Percentiles rank a stretch among this genome's conserved stretches.
These are phyloP conservation scores for Russula ochroleuca DNA, from an alignment of 768 basidiomycete genomes.

Conservation along the genomic window DNA sequence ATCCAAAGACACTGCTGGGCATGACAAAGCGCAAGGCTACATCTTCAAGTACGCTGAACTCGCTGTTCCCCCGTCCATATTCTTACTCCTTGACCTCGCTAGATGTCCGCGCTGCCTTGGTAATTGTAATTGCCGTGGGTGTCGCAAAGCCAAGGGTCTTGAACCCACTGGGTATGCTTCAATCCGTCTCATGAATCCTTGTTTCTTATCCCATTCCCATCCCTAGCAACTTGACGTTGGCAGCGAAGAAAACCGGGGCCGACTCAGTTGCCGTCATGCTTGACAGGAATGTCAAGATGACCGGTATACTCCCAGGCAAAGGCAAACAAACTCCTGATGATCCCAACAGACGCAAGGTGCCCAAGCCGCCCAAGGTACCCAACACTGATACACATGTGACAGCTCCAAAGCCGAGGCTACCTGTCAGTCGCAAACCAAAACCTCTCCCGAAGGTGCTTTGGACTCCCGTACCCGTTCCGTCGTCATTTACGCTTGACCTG, in stretches of 20 bases:
- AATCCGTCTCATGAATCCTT: neutral
- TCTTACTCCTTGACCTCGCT: conserved; percentile 15
- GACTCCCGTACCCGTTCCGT: conserved; percentile 43
- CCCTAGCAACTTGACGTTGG: conserved; percentile 38
- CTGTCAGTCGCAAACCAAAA: conserved; percentile 27
- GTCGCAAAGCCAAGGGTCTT: conserved; percentile 60
- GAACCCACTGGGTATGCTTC: conserved; percentile 52
- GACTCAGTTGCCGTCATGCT: conserved; percentile 40
- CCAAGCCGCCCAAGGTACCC: conserved; percentile 30
- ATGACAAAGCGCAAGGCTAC: conserved; percentile 38
- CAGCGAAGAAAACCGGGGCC: conserved; percentile 39
- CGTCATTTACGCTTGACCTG: conserved; percentile 42
- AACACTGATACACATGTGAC: conserved; percentile 14
- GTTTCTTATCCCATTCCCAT: conserved; percentile 1
- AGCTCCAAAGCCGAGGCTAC: conserved; percentile 23
- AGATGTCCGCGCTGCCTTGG: conserved; percentile 70
- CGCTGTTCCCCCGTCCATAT: conserved; percentile 13
- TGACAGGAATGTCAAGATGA: conserved; percentile 34
- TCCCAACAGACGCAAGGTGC: conserved; percentile 14
- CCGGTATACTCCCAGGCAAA: conserved; percentile 32
- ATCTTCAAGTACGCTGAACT: conserved; percentile 47
- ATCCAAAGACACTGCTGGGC: conserved; percentile 29
- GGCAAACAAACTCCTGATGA: conserved; percentile 28
- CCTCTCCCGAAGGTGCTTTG: conserved; percentile 49
- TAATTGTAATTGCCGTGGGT: conserved; percentile 62